phyloP scores from a whole-genome alignment of 345 rosid genomes.

The Lagerstroemia speciosa region DNA sequence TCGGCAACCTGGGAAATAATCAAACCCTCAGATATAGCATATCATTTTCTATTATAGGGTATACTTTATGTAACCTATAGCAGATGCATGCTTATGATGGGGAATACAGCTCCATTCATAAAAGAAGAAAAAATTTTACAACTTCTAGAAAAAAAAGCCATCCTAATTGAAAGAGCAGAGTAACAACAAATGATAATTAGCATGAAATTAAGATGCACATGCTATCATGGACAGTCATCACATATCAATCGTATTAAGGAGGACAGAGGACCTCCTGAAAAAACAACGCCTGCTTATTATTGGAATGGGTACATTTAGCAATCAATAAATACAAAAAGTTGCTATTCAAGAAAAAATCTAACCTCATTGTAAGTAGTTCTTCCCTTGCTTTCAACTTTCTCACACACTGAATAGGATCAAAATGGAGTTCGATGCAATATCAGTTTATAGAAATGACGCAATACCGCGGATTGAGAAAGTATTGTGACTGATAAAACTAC shows the following conservation, averaged over 20 bases:
- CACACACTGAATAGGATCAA: conserved; percentile 8
- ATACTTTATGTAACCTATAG: too few species aligned
- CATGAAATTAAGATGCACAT: neutral
- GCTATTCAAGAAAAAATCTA: conserved; percentile 1
- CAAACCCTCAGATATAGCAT: conserved; percentile 11
- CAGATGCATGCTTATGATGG: too few species aligned
- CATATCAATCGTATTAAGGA: neutral
- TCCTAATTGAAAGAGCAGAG: neutral
- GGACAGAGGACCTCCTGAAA: neutral
- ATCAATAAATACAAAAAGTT: neutral
- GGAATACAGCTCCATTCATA: too few species aligned
- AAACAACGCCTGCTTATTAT: neutral
- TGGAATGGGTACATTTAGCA: too few species aligned
- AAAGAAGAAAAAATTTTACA: neutral
- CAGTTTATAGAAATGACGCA: neutral
- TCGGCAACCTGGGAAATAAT: conserved; percentile 81
- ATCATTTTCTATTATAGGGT: neutral
- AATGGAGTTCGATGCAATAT: neutral
- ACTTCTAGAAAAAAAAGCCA: neutral
- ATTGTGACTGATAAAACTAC: neutral
- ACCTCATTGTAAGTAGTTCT: conserved; percentile 22
- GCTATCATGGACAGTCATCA: neutral
- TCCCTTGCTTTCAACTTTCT: conserved; percentile 20
- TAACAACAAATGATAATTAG: neutral
- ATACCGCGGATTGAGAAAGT: neutral